Base-by-base conservation (phyloP, 805 yeast species). In the Tetrapisispora fleetii region DNA sequence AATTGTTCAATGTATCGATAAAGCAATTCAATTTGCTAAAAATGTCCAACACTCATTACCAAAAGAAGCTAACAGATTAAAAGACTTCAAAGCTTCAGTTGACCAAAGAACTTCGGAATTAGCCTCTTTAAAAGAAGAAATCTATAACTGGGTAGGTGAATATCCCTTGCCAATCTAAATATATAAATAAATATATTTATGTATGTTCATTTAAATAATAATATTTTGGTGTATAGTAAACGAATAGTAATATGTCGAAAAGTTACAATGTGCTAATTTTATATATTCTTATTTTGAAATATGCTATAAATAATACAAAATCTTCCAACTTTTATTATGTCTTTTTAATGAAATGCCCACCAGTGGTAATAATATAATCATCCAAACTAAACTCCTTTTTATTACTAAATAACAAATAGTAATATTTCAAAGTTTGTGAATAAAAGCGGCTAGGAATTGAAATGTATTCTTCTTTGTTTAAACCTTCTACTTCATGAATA, bases 21-120 rank as follows among this genome's bases (percentile, higher is more conserved):
- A 69, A 60, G 88, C 95, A 40, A 91, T 89, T 53, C 65, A 74
- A 58, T 80, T 80, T 64, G 89, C 97, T 50, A 77, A 77, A 67
- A 75, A 78, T 56, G 75, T 84, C 56, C 98, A 93, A 76, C 70
- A 75, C 50, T 72, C 76, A 55, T 78, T 91, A 64, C 97, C 98
- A 65, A 79, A 79, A 71, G 95, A 86, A 54, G 95, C 96, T 52
- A 90, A 90, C 78, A 89, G 82, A 74, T 81, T 93, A 68, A 91
- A 88, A 78, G 98, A 93, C 71, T 93, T 89, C 81, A 93, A 91
- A 78, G 81, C 82, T 58, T 79, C 79, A 66, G 80, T 88, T 55
- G 76, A 79, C 60, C 76, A 78, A 54, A 88, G 86, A 55, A 78
- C 83, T 54, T 85, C 79, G 48, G 85, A 81, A 65, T 75, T 90